These are phyloP conservation scores for Auriscalpium orientale DNA, from an alignment of 768 basidiomycete species.

Conservation along the genomic window DNA sequence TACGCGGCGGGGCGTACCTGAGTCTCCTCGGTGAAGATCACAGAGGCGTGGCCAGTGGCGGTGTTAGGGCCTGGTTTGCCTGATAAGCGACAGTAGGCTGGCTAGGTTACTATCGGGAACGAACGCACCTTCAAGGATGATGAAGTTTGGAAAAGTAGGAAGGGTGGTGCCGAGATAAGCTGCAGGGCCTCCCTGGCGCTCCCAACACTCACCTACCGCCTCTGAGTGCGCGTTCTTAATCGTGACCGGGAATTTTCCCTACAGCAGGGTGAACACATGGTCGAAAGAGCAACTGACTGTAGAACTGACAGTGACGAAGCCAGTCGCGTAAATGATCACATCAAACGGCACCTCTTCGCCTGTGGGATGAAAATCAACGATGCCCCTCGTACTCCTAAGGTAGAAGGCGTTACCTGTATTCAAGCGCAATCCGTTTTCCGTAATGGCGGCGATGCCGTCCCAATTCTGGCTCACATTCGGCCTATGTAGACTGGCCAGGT, in stretches of 20 bases:
- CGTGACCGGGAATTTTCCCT: constrained; percentile 5
- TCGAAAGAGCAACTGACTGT: not conserved
- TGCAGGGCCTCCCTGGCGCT: constrained; percentile 24
- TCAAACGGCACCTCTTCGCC: constrained; percentile 26
- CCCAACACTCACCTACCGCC: constrained; percentile 23
- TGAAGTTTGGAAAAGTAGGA: constrained; percentile 32
- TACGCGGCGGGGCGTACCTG: constrained; percentile 2
- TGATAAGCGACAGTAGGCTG: not conserved
- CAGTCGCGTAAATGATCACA: constrained; percentile 27
- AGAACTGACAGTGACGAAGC: constrained; percentile 22
- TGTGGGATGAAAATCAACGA: not conserved
- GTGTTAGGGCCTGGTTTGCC: constrained; percentile 16
- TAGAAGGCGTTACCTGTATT: constrained; percentile 14
- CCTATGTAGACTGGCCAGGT: constrained; percentile 21
- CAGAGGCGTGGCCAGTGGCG: constrained; percentile 16
- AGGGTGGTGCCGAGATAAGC: constrained; percentile 27
- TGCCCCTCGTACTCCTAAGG: not conserved
- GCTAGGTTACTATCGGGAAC: not conserved
- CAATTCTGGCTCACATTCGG: constrained; percentile 23
- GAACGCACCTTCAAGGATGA: constrained; percentile 22
- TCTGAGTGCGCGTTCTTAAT: constrained; percentile 19
- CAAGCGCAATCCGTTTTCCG: constrained; percentile 18
- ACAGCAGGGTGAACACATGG: not conserved
- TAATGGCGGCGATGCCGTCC: constrained; percentile 16
- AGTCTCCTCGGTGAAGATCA: constrained; percentile 15